These are phyloP conservation scores for Pythium plurisporium DNA, from an alignment of 352 stramenopile genomes.

Conservation along the genomic window DNA sequence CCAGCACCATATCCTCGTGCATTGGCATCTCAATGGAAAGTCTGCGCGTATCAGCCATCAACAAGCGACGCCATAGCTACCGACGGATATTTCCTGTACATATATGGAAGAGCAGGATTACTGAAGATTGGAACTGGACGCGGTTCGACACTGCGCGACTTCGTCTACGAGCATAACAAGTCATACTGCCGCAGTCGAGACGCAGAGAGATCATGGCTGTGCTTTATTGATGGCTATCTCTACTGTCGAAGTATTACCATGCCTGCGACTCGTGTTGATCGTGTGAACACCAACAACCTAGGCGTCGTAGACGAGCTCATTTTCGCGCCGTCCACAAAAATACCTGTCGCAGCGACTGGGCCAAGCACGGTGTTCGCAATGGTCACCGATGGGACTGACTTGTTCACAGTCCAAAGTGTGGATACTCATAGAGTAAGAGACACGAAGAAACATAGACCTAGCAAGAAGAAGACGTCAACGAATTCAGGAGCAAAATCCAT, in stretches of 20 bases:
- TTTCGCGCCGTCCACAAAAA: slow-evolving; percentile 37
- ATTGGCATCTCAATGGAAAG: slow-evolving; percentile 61
- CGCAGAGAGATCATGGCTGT: slow-evolving; percentile 74
- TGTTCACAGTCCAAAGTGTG: slow-evolving; percentile 65
- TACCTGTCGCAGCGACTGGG: slow-evolving; percentile 30
- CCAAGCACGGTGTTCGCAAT: slow-evolving; percentile 71
- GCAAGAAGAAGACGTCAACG: background rate
- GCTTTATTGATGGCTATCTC: slow-evolving; percentile 48
- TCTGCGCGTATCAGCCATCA: slow-evolving; percentile 54
- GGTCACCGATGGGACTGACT: slow-evolving; percentile 50
- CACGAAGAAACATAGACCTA: slow-evolving; percentile 15
- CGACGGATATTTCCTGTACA: slow-evolving; percentile 64
- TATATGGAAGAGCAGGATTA: slow-evolving; percentile 55
- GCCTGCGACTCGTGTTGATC: slow-evolving; percentile 57
- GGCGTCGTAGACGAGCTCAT: slow-evolving; percentile 48
- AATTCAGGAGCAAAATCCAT: slow-evolving; percentile 10
- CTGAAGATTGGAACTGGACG: slow-evolving; percentile 71
- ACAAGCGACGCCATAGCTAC: slow-evolving; percentile 69
- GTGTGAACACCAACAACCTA: slow-evolving; percentile 42
- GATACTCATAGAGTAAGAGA: slow-evolving; percentile 43
- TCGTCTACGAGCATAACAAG: slow-evolving; percentile 64
- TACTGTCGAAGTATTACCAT: slow-evolving; percentile 78
- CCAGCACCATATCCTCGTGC: slow-evolving; percentile 52
- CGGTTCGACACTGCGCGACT: slow-evolving; percentile 57
- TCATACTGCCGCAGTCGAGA: slow-evolving; percentile 51